A percentile compares a stretch with the other conserved stretches of the same genome.
These are phyloP conservation scores for Colletotrichum sp. DNA, from an alignment of 2,329 filamentous ascomycete species.

Conservation along the genomic window DNA sequence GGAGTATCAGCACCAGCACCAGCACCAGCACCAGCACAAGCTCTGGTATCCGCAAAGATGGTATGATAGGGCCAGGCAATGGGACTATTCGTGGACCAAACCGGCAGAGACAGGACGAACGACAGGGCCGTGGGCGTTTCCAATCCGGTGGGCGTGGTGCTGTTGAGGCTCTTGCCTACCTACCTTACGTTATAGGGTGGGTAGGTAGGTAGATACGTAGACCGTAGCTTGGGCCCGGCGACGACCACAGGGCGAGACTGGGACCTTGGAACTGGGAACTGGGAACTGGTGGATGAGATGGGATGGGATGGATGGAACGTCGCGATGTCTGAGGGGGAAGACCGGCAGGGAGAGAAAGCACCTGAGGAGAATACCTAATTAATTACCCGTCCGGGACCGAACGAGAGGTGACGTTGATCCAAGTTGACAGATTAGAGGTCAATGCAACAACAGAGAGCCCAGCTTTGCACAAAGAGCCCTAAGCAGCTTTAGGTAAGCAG, in stretches of 20 bases:
- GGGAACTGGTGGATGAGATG: background rate
- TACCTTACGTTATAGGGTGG: background rate
- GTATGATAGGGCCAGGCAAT: background rate
- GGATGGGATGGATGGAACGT: background rate
- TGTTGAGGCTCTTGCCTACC: constrained; percentile 10
- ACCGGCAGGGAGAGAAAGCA: background rate
- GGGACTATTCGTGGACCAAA: background rate
- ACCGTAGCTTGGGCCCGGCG: background rate
- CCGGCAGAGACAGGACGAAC: constrained; percentile 1
- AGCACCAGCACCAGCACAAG: background rate
- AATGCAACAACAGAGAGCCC: background rate
- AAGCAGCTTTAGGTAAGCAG: background rate
- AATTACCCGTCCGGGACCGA: constrained; percentile 20
- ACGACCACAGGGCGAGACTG: background rate
- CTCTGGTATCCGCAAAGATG: background rate
- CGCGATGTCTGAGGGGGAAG: background rate
- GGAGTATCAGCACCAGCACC: background rate
- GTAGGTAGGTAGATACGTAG: background rate
- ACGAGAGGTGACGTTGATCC: background rate
- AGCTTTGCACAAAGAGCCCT: background rate
- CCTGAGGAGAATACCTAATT: background rate
- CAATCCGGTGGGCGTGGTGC: constrained; percentile 7
- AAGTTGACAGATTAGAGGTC: background rate
- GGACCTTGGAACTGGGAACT: background rate
- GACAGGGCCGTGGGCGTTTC: background rate